These are phyloP conservation scores for Talaromyces ruber DNA, from an alignment of 495 filamentous ascomycete genomes.

Conservation along the genomic window DNA sequence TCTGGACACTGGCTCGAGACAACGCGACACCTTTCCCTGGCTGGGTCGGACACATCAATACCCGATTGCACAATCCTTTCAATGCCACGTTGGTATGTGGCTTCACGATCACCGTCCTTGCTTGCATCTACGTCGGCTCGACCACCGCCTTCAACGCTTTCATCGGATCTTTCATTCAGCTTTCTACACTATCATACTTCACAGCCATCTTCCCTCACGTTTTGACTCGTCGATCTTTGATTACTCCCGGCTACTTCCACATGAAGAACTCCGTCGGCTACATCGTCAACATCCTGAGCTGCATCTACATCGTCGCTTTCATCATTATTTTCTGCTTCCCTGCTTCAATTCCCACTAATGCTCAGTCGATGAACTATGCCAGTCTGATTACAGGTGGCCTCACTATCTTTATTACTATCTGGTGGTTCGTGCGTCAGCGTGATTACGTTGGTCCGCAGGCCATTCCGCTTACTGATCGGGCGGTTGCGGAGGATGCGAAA, in stretches of 20 bases:
- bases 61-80: slow-evolving; percentile 52
- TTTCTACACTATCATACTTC: slow-evolving; percentile 65
- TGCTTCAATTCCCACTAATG: slow-evolving; percentile 42
- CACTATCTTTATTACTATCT: slow-evolving; percentile 32
- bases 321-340: slow-evolving; percentile 77
- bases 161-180: slow-evolving; percentile 61
- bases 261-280: slow-evolving; percentile 53
- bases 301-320: slow-evolving; percentile 60
- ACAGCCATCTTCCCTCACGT: slow-evolving; percentile 70
- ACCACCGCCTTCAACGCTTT: slow-evolving; percentile 70
- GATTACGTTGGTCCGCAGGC: slow-evolving; percentile 29
- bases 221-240: slow-evolving; percentile 51
- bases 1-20: slow-evolving; percentile 77
- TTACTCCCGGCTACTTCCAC: slow-evolving; percentile 61
- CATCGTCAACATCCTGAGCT: slow-evolving; percentile 47
- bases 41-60: slow-evolving; percentile 30
- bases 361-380: slow-evolving; percentile 63
- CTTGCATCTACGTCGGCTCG: slow-evolving; percentile 65
- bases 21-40: slow-evolving; percentile 40
- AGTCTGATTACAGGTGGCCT: slow-evolving; percentile 56
- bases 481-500: slow-evolving; percentile 9
- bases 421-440: slow-evolving; percentile 30
- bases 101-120: slow-evolving; percentile 54
- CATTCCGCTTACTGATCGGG: slow-evolving; percentile 29
- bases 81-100: slow-evolving; percentile 57